Conservation (phyloP, 129 eudicot genomes). For the Flaveria sonorensis region DNA sequence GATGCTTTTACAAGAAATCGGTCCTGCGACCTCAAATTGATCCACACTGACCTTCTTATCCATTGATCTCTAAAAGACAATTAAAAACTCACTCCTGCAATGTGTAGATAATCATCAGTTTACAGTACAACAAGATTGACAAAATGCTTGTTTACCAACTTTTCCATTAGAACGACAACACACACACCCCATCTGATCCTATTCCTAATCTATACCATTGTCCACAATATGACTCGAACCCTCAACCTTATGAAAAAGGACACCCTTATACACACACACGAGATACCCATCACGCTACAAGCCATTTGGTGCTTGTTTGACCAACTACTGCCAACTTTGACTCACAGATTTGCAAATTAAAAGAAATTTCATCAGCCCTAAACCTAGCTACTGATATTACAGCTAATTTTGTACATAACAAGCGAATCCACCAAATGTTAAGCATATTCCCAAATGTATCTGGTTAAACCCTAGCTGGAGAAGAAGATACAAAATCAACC, state of each 20-base stretch:
- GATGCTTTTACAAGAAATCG: background rate
- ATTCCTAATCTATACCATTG: too few species aligned
- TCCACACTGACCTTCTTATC: constrained; percentile 26
- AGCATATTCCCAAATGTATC: background rate
- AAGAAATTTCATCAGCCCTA: background rate
- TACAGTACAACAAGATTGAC: background rate
- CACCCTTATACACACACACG: too few species aligned
- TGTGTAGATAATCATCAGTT: background rate
- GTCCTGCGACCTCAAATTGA: constrained; percentile 24
- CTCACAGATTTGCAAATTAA: too few species aligned
- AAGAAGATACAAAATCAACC: constrained; percentile 24
- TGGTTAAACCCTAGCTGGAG: constrained; percentile 25
- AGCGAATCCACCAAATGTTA: background rate
- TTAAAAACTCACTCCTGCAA: constrained; percentile 19
- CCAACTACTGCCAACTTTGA: too few species aligned
- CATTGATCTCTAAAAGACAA: constrained; percentile 26
- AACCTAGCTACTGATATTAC: constrained; percentile 4
- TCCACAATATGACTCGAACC: too few species aligned
- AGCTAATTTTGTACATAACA: background rate
- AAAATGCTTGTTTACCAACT: too few species aligned
- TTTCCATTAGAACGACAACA: too few species aligned
- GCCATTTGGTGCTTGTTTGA: too few species aligned
- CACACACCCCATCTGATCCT: too few species aligned
- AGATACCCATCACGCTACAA: too few species aligned
- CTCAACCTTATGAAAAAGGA: too few species aligned